phyloP scores from a whole-genome alignment of 108 stramenopile genomes.

The Nitzschia putrida region DNA sequence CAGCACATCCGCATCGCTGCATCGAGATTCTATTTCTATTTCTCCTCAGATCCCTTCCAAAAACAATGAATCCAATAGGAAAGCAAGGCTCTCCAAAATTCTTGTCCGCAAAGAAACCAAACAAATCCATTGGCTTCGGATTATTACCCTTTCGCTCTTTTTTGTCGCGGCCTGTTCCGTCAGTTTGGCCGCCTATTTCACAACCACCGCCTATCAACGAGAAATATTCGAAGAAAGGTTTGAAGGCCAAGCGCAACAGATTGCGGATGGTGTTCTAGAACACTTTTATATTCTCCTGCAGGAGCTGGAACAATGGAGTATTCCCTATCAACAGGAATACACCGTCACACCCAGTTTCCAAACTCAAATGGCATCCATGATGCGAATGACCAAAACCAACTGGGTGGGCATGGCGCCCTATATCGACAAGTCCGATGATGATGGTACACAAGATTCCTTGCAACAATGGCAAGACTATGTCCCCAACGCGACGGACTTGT shows the following conservation, averaged over 20 bases:
- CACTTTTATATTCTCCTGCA: neutral
- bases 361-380: too few species aligned
- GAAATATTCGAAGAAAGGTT: neutral
- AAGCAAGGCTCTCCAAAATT: neutral
- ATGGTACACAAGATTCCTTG: too few species aligned
- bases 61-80: neutral
- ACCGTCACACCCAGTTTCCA: neutral
- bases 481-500: neutral
- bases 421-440: neutral
- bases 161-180: neutral
- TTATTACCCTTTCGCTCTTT: neutral
- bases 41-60: neutral
- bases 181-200: neutral
- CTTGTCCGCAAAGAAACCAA: conserved; percentile 8
- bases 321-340: neutral
- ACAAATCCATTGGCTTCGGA: neutral
- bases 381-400: neutral
- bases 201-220: conserved; percentile 2
- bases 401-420: neutral
- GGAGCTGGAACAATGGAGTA: conserved; percentile 12
- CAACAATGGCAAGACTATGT: neutral
- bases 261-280: too few species aligned
- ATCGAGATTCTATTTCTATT: too few species aligned
- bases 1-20: too few species aligned
- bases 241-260: neutral